Base-by-base conservation (phyloP, 805 yeast species). In the Candida morakotiae region DNA sequence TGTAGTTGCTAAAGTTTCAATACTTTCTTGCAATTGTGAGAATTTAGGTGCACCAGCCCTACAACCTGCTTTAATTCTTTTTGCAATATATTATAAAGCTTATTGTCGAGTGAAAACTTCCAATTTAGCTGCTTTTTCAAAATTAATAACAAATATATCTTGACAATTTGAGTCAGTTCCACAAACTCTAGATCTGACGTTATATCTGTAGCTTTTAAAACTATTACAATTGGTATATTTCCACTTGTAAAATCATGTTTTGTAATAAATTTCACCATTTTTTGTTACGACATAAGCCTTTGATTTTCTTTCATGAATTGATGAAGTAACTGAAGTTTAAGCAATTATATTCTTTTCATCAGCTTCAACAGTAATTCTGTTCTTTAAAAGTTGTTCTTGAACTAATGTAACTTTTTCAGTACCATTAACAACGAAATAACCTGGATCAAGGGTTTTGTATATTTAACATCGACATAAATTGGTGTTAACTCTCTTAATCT, bases 251-350 rank as follows among this genome's bases (percentile, higher is more conserved):
- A 91, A 64, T 93, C 93, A 64, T 93, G 98, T 58, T 93, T 93
- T 51, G 93, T n/a, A 71, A 57, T 84, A 93, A 13, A 93, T 87
- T 47, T 81, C 84, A 36, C 80, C 93, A 57, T 89, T 85, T 51
- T 91, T 91, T 22, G 96, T 85, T 28, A 93, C 81, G 28, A 93
- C 96, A 54, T 93, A 93, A 0, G 98, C 91, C 57, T 93, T 93
- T 18, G 98, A 91, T 58, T 91, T 94, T 62, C 98, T 79, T 64
- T 93, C 98, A 61, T 93, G 98, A 1, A 98, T 91, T 2, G 97
- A 88, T 4, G 97, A 87, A 0, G 98, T 93, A 13, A 93, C 98
- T 0, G 96, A 87, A 1, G 98, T 97, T 63, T 93, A 98, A 14
- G 89, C 96, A 16, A 93, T 81, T 3, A 80, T 83, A 60, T 93